Percentiles rank a stretch among this genome's conserved stretches.
Conservation (phyloP, 2,329 filamentous ascomycete species). For the Colletotrichum sublineola region DNA sequence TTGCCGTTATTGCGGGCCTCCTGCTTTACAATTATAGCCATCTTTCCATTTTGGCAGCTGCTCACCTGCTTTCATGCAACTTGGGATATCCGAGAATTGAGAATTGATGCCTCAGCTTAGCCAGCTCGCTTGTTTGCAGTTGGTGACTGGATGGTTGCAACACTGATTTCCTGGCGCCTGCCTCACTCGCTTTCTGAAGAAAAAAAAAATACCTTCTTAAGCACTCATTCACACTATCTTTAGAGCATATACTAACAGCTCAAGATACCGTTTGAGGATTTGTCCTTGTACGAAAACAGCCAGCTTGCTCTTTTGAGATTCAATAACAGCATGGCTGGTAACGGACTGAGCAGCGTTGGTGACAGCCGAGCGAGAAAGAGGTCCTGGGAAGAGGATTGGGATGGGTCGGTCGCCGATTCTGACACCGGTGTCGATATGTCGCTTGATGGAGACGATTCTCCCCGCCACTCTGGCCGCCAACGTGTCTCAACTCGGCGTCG, state of each 20-base stretch:
- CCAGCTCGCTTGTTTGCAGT: background rate
- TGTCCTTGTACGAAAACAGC: conserved; percentile 24
- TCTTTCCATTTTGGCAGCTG: background rate
- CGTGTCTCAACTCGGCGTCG: conserved; percentile 11
- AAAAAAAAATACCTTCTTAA: background rate
- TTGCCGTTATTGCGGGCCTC: background rate
- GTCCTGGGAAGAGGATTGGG: conserved; percentile 21
- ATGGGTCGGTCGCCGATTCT: conserved; percentile 22
- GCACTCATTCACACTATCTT: background rate
- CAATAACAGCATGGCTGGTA: conserved; percentile 6
- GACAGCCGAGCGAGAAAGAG: conserved; percentile 16
- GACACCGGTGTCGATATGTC: conserved; percentile 8
- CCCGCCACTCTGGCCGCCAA: conserved; percentile 16
- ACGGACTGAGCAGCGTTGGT: background rate
- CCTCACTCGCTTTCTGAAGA: too few species aligned
- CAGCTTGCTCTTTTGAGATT: conserved; percentile 28
- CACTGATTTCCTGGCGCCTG: background rate
- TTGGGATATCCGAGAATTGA: background rate
- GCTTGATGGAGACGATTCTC: conserved; percentile 26
- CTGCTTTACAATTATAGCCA: background rate
- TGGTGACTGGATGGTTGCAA: background rate
- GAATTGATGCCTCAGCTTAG: background rate
- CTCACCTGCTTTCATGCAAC: background rate
- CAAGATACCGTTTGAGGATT: conserved; percentile 33
- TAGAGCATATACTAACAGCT: background rate